These are phyloP conservation scores for Diaporthe australafricana DNA, from an alignment of 2,329 filamentous ascomycete genomes.

Conservation along the genomic window DNA sequence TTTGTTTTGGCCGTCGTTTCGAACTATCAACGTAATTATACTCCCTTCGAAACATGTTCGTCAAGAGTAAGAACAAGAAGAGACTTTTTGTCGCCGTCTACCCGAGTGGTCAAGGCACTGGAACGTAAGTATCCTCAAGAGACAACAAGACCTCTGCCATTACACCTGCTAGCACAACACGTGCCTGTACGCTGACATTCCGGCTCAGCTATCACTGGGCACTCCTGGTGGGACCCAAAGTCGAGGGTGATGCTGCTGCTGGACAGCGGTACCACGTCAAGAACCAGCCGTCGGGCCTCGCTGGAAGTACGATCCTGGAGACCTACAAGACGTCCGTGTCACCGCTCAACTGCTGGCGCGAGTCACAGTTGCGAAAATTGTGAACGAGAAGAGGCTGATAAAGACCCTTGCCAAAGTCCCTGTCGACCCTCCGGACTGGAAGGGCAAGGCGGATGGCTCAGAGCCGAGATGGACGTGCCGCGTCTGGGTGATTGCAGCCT, in stretches of 20 bases:
- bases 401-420: neutral
- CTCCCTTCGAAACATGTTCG: neutral
- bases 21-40: no score
- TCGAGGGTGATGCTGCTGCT: neutral
- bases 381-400: slow-evolving; percentile 2
- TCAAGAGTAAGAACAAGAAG: slow-evolving; percentile 9
- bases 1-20: no score
- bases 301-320: neutral
- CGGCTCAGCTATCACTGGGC: slow-evolving; percentile 5
- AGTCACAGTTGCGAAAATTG: neutral
- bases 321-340: neutral
- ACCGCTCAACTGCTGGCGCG: neutral
- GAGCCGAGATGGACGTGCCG: slow-evolving; percentile 23
- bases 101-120: neutral
- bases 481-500: neutral
- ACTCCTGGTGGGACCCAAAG: neutral
- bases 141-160: rapidly evolving
- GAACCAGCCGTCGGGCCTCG: neutral
- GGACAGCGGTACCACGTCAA: slow-evolving; percentile 18
- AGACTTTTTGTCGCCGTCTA: slow-evolving; percentile 17
- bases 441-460: neutral
- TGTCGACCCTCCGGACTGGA: slow-evolving; percentile 5
- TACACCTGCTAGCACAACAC: no score
- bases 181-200: neutral
- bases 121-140: neutral